phyloP scores from a whole-genome alignment of 2,329 filamentous ascomycete genomes.

The Simplicillium aogashimaense region DNA sequence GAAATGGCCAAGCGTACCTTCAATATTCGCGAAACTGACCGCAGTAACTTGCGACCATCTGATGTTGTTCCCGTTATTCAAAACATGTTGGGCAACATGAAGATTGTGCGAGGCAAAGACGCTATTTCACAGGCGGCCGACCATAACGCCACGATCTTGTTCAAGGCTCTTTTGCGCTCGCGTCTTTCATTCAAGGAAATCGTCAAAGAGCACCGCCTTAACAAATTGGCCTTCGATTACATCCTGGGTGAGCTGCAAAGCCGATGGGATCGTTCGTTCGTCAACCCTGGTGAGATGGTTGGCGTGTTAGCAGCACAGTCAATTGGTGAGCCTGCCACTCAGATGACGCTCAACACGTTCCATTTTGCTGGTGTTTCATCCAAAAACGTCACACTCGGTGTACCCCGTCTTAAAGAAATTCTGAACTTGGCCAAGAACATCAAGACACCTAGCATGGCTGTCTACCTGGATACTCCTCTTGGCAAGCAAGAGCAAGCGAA shows the following conservation, averaged over 20 bases:
- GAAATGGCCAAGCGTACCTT: conserved; percentile 85
- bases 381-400: conserved; percentile 98
- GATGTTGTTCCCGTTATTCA: conserved; percentile 77
- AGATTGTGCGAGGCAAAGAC: conserved; percentile 81
- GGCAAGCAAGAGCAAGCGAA: conserved; percentile 74
- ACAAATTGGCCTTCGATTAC: conserved; percentile 86
- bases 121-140: conserved; percentile 78
- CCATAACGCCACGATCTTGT: conserved; percentile 75
- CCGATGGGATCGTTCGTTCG: conserved; percentile 75
- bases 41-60: conserved; percentile 81
- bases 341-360: conserved; percentile 99
- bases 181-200: conserved; percentile 88
- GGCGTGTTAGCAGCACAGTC: conserved; percentile 96
- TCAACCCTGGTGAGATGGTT: conserved; percentile 96
- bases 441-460: conserved; percentile 95
- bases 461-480: conserved; percentile 61
- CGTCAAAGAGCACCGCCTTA: conserved; percentile 75
- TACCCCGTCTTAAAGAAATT: conserved; percentile 98
- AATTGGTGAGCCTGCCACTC: conserved; percentile 95
- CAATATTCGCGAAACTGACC: conserved; percentile 73
- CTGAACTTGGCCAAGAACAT: conserved; percentile 95
- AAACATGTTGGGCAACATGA: conserved; percentile 63
- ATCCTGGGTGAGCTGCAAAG: conserved; percentile 84
- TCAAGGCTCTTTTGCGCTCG: conserved; percentile 86
- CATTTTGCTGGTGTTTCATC: conserved; percentile 99